phyloP scores from a whole-genome alignment of 805 yeast genomes.

The Kodamaea kakaduensis region DNA sequence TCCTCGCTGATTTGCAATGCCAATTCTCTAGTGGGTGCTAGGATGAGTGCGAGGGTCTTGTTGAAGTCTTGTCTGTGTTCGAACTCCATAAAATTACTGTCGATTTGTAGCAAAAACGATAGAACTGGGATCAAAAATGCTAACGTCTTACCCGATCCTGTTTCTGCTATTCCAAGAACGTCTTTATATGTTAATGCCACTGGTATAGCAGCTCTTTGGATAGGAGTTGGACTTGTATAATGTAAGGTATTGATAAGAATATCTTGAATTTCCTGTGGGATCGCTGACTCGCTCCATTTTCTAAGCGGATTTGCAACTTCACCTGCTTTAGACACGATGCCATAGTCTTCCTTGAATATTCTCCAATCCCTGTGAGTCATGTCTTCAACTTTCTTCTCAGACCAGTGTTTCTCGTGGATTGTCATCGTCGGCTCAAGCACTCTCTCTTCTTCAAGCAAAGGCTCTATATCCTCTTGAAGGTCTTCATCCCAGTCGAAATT shows the following conservation, averaged over 20 bases:
- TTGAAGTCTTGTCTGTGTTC: conserved; percentile 44
- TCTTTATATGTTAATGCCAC: conserved; percentile 57
- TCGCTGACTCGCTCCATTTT: conserved; percentile 62
- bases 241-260: conserved; percentile 36
- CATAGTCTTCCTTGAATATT: conserved; percentile 72
- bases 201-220: conserved; percentile 87
- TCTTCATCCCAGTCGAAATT: conserved; percentile 64
- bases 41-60: conserved; percentile 72
- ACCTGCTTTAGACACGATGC: conserved; percentile 52
- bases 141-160: conserved; percentile 94
- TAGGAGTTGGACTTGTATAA: conserved; percentile 76
- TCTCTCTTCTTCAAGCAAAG: conserved; percentile 27
- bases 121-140: conserved; percentile 76
- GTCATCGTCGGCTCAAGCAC: conserved; percentile 10
- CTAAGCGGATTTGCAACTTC: conserved; percentile 58
- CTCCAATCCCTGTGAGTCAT: conserved; percentile 92
- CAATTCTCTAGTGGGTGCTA: conserved; percentile 93
- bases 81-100: conserved; percentile 29
- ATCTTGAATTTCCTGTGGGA: conserved; percentile 34
- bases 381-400: conserved; percentile 52
- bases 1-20: conserved; percentile 82
- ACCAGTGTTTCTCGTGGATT: conserved; percentile 51
- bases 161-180: conserved; percentile 86
- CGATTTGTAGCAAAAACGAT: conserved; percentile 42
- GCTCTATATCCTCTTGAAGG: conserved; percentile 56